A percentile compares a stretch with the other conserved stretches of the same genome.
Evolutionary conservation across 306 rosid species (phyloP).

Genomic region (Lathyrus tuberosus): DNA sequence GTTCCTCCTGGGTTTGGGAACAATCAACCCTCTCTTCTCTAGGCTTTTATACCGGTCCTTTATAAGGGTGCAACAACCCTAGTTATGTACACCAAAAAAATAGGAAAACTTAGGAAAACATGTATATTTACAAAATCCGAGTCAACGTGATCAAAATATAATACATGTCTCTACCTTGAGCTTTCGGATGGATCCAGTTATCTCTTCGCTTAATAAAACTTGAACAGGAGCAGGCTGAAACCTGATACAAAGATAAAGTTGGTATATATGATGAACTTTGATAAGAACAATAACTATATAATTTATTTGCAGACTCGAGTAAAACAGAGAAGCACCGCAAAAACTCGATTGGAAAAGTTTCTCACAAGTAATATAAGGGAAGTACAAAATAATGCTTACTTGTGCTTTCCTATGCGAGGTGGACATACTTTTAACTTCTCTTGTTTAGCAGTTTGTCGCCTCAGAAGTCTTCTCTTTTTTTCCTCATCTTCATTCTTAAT

Average conservation of each 20-base stretch:
- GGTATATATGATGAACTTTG: background rate
- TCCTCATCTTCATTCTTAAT: conserved; percentile 76
- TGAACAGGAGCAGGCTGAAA: conserved; percentile 89
- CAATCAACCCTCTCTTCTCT: conserved; percentile 86
- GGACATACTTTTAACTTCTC: conserved; percentile 75
- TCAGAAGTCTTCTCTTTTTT: conserved; percentile 59
- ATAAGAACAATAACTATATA: background rate
- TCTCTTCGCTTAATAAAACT: conserved; percentile 83
- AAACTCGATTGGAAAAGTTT: too few relatives aligned
- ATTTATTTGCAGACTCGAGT: background rate
- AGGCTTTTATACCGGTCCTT: conserved; percentile 88
- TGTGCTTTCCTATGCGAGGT: conserved; percentile 87
- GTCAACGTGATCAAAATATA: background rate
- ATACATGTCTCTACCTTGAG: conserved; percentile 59
- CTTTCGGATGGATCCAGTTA: conserved; percentile 85
- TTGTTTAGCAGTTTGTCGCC: conserved; percentile 71
- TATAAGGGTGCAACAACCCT: conserved; percentile 86
- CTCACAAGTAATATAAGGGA: background rate
- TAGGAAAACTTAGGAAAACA: conserved; percentile 27
- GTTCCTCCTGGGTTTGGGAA: conserved; percentile 55
- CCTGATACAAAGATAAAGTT: conserved; percentile 47
- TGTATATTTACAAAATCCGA: conserved; percentile 18
- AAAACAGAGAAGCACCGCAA: too few relatives aligned
- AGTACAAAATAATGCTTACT: conserved; percentile 53
- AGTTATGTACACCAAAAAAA: conserved; percentile 28